Percentiles rank a stretch among this genome's conserved stretches.
Conservation (phyloP, 805 yeast species). For the Candida ascalaphidarum region DNA sequence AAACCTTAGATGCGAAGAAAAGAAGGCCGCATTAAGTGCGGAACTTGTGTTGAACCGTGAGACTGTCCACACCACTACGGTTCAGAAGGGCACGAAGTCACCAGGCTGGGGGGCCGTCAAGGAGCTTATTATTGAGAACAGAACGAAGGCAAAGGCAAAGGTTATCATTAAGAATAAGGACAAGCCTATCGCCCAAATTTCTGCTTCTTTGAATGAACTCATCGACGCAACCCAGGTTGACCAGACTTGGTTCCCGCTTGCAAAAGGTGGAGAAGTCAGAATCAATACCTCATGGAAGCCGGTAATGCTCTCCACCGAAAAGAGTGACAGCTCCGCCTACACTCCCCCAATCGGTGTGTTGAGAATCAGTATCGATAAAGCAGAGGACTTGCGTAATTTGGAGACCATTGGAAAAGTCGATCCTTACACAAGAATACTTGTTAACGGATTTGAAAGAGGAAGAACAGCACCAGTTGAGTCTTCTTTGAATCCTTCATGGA, state of each 20-base stretch:
- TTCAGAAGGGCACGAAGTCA: slow-evolving; percentile 49
- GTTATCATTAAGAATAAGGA: slow-evolving; percentile 56
- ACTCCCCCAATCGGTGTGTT: slow-evolving; percentile 93
- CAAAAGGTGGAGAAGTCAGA: slow-evolving; percentile 67
- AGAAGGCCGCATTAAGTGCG: slow-evolving; percentile 48
- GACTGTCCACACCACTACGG: slow-evolving; percentile 46
- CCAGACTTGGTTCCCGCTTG: slow-evolving; percentile 67
- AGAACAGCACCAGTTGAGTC: slow-evolving; percentile 66
- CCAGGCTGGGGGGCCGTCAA: slow-evolving; percentile 58
- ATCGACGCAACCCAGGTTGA: slow-evolving; percentile 74
- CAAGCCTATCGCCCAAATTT: slow-evolving; percentile 49
- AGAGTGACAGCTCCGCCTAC: slow-evolving; percentile 71
- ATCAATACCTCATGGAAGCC: slow-evolving; percentile 79
- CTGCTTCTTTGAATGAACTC: slow-evolving; percentile 53
- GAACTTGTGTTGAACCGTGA: slow-evolving; percentile 65
- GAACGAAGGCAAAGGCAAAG: slow-evolving; percentile 61
- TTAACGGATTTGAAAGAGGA: slow-evolving; percentile 68
- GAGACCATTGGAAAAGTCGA: slow-evolving; percentile 88
- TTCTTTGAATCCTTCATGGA: slow-evolving; percentile 75
- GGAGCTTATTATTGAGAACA: slow-evolving; percentile 66
- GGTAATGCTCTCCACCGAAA: slow-evolving; percentile 59
- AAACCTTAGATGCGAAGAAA: slow-evolving; percentile 36
- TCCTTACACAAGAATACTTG: slow-evolving; percentile 76
- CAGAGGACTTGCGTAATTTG: slow-evolving; percentile 69
- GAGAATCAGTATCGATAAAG: slow-evolving; percentile 62